phyloP scores from a whole-genome alignment of 768 basidiomycete species.

The Cyclocybe aegerita region DNA sequence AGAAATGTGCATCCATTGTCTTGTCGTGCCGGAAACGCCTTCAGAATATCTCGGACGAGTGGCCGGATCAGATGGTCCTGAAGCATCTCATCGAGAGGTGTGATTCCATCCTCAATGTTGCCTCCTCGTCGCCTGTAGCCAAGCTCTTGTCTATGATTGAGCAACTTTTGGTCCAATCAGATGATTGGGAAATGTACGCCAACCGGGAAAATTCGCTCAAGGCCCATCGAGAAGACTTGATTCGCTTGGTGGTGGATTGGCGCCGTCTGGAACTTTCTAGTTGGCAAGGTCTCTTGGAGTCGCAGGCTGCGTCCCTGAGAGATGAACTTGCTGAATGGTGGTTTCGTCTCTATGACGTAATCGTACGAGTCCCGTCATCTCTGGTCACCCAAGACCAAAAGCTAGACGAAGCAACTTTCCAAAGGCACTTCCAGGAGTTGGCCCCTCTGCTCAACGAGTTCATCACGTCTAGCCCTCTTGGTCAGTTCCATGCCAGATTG shows the following conservation, averaged over 20 bases:
- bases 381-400: slow-evolving; percentile 38
- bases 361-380: slow-evolving; percentile 60
- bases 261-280: slow-evolving; percentile 84
- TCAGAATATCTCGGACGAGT: slow-evolving; percentile 61
- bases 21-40: slow-evolving; percentile 53
- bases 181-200: slow-evolving; percentile 98
- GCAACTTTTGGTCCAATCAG: slow-evolving; percentile 79
- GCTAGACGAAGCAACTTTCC: slow-evolving; percentile 31
- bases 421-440: slow-evolving; percentile 60
- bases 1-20: slow-evolving; percentile 56
- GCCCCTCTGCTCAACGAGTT: slow-evolving; percentile 82
- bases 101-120: slow-evolving; percentile 58
- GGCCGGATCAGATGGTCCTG: slow-evolving; percentile 99
- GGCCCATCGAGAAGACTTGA: slow-evolving; percentile 61
- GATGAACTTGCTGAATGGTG: slow-evolving; percentile 66
- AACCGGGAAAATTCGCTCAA: slow-evolving; percentile 85
- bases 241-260: slow-evolving; percentile 82
- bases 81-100: slow-evolving; percentile 78
- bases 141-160: slow-evolving; percentile 82
- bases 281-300: slow-evolving; percentile 80
- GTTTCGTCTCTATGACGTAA: slow-evolving; percentile 85
- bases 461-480: slow-evolving; percentile 72
- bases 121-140: slow-evolving; percentile 72
- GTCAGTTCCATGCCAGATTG: slow-evolving; percentile 76
- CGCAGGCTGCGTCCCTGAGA: slow-evolving; percentile 60